Percentiles rank a stretch among this genome's conserved stretches.
phyloP scores from a whole-genome alignment of 305 asterid genomes.

The Solanum chacoense region DNA sequence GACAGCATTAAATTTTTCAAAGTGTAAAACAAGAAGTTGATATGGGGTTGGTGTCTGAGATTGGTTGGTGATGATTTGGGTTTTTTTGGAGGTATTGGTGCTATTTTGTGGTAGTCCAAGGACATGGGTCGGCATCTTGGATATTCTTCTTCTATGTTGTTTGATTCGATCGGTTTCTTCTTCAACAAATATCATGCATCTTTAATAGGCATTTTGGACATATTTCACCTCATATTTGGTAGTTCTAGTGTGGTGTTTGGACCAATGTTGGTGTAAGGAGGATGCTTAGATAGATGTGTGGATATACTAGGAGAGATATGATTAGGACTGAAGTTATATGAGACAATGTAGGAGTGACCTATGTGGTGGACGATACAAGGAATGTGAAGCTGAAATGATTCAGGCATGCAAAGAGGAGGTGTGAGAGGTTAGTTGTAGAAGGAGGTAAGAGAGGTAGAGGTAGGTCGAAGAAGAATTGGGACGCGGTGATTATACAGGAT shows the following conservation, averaged over 20 bases:
- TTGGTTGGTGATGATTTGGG: not conserved
- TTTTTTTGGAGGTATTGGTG: not conserved
- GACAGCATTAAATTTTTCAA: not conserved
- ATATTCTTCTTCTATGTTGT: not conserved
- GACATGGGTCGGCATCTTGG: not conserved
- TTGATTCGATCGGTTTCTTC: not conserved
- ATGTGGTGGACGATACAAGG: not conserved
- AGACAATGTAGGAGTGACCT: not conserved
- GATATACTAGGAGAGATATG: not conserved
- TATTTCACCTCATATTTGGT: not conserved
- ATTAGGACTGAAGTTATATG: not conserved
- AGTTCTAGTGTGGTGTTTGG: not conserved
- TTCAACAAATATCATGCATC: not conserved
- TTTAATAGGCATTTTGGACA: not conserved
- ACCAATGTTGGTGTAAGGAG: not conserved
- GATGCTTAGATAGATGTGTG: not conserved
- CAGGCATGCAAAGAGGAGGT: not conserved
- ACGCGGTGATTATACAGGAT: accelerated
- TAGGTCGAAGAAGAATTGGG: not conserved
- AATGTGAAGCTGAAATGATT: not conserved
- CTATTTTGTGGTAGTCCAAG: constrained; percentile 1
- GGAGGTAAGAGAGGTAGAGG: not conserved
- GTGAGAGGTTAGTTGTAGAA: not conserved
- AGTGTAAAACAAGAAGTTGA: not conserved
- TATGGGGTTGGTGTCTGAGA: not conserved